Evolutionary conservation across 257 asterid species (phyloP).

Genomic region (Nicotiana otophora): DNA sequence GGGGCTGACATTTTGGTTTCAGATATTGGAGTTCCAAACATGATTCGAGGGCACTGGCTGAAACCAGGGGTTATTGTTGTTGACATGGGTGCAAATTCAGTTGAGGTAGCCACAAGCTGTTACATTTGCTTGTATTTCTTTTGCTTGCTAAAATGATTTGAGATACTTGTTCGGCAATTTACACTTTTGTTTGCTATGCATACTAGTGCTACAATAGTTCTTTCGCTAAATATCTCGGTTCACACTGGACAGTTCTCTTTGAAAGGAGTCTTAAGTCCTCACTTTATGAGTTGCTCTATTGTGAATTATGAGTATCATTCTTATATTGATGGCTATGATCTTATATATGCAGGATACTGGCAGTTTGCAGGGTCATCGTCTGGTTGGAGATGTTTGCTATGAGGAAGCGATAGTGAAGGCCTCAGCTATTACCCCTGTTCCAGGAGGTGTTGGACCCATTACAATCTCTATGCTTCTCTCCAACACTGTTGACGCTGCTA

Average conservation of each 20-base stretch:
- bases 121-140: neutral
- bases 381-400: constrained; percentile 25
- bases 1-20: constrained; percentile 25
- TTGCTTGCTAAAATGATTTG: neutral
- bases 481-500: constrained; percentile 23
- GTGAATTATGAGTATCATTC: neutral
- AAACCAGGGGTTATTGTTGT: constrained; percentile 23
- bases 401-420: constrained; percentile 17
- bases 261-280: neutral
- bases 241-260: neutral
- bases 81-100: constrained; percentile 22
- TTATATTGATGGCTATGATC: neutral
- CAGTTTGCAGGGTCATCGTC: neutral
- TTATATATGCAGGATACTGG: constrained; percentile 3
- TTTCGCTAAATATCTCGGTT: neutral
- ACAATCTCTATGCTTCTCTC: constrained; percentile 26
- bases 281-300: neutral
- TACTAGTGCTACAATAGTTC: neutral
- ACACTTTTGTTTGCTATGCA: neutral
- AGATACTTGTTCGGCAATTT: neutral
- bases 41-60: constrained; percentile 25
- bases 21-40: constrained; percentile 23
- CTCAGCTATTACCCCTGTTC: constrained; percentile 29
- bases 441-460: constrained; percentile 28
- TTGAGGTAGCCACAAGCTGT: constrained; percentile 4